Evolutionary conservation across 1,139 yeast species (phyloP).

Genomic region (Tardiomyces digboiensis): DNA sequence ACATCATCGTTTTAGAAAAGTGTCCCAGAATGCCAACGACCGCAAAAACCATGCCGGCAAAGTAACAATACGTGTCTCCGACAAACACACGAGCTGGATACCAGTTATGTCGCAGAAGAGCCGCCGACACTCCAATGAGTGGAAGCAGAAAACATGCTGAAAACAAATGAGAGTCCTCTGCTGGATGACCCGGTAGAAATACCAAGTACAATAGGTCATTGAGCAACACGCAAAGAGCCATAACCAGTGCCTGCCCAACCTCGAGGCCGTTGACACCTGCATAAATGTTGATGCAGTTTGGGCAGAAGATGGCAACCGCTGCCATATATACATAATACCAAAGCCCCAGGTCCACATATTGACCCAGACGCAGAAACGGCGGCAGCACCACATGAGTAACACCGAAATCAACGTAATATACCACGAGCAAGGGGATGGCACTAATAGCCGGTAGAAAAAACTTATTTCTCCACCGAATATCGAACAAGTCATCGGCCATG

Average conservation of each 20-base stretch:
- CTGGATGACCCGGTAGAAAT: conserved; percentile 46
- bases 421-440: conserved; percentile 80
- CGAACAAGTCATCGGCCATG: conserved; percentile 88
- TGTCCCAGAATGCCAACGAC: conserved; percentile 95
- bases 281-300: conserved; percentile 90
- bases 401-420: conserved; percentile 90
- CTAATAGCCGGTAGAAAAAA: conserved; percentile 94
- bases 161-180: conserved; percentile 70
- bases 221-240: conserved; percentile 57
- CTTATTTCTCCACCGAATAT: conserved; percentile 95
- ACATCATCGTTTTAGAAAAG: conserved; percentile 82
- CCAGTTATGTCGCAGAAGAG: conserved; percentile 72
- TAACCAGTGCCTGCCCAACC: conserved; percentile 85
- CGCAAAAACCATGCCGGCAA: conserved; percentile 98
- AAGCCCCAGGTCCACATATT: conserved; percentile 64
- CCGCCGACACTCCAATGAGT: conserved; percentile 75
- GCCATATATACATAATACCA: conserved; percentile 87
- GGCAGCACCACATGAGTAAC: conserved; percentile 90
- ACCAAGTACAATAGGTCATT: conserved; percentile 71
- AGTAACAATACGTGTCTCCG: conserved; percentile 96
- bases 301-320: conserved; percentile 84
- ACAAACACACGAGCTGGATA: conserved; percentile 91
- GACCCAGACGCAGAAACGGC: conserved; percentile 39
- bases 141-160: conserved; percentile 78
- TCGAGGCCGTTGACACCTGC: conserved; percentile 97